Evolutionary conservation across 1,139 yeast species (phyloP).

Genomic region (Geotrichum histeridarum): DNA sequence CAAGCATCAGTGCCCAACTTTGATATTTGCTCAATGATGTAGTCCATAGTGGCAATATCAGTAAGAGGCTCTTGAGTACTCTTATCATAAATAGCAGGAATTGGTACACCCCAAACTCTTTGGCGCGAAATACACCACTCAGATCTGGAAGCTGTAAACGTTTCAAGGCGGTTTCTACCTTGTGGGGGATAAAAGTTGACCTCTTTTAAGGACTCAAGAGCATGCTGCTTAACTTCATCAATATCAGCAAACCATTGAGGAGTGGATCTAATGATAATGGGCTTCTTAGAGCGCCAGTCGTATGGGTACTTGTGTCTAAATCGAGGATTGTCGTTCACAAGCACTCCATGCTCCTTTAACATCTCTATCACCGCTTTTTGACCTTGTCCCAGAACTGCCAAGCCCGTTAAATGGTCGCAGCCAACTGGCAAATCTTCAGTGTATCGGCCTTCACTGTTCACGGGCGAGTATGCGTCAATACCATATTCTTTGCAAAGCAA

Average conservation of each 20-base stretch:
- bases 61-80: conserved; percentile 56
- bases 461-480: conserved; percentile 66
- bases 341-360: conserved; percentile 45
- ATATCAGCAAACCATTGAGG: conserved; percentile 97
- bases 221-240: conserved; percentile 59
- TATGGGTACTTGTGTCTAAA: conserved; percentile 86
- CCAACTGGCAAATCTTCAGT: conserved; percentile 47
- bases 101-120: conserved; percentile 98
- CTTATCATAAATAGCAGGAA: conserved; percentile 72
- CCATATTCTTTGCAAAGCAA: conserved; percentile 56
- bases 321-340: conserved; percentile 46
- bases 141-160: conserved; percentile 70
- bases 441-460: conserved; percentile 69
- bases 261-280: conserved; percentile 90
- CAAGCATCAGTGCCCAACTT: conserved; percentile 67
- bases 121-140: conserved; percentile 99
- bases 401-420: conserved; percentile 46
- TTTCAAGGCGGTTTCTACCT: conserved; percentile 63
- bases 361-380: conserved; percentile 46
- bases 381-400: conserved; percentile 59
- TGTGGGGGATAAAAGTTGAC: conserved; percentile 70
- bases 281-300: conserved; percentile 95
- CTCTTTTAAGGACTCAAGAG: conserved; percentile 53
- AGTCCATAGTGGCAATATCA: conserved; percentile 48
- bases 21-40: conserved; percentile 51